These are phyloP conservation scores for Sanghuangporus baumii DNA, from an alignment of 1,284 basidiomycete species.

Conservation along the genomic window DNA sequence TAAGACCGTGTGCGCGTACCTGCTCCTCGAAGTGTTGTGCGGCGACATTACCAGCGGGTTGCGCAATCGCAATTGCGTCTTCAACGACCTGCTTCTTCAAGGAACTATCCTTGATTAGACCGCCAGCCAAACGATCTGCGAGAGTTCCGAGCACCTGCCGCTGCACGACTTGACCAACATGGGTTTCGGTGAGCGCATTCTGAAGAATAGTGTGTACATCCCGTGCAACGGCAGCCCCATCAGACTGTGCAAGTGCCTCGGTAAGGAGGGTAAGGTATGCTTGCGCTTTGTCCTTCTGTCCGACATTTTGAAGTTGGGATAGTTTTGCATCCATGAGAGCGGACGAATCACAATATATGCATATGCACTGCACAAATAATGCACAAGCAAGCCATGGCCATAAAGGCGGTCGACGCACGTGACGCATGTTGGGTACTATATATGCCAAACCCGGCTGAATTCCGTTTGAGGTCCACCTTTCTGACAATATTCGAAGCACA, in stretches of 20 bases:
- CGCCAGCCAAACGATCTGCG: conserved; percentile 57
- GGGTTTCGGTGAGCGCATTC: conserved; percentile 73
- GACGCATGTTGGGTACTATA: too few species aligned
- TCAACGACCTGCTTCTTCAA: conserved; percentile 66
- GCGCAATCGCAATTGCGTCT: conserved; percentile 65
- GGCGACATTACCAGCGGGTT: conserved; percentile 52
- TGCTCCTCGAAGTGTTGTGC: conserved; percentile 83
- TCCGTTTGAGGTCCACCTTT: too few species aligned
- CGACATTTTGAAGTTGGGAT: conserved; percentile 52
- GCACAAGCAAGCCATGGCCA: not conserved
- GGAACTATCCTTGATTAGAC: conserved; percentile 48
- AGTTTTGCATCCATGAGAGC: conserved; percentile 58
- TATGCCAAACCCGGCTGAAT: too few species aligned
- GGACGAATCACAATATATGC: not conserved
- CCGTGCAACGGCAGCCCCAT: conserved; percentile 37
- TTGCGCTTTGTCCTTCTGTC: conserved; percentile 79
- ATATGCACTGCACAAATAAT: not conserved
- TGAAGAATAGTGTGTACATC: conserved; percentile 68
- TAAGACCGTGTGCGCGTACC: conserved; percentile 40
- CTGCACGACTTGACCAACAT: conserved; percentile 76
- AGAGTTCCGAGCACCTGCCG: conserved; percentile 82
- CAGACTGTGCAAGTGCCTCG: conserved; percentile 47
- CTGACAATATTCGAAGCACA: too few species aligned
- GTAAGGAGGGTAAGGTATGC: conserved; percentile 62
- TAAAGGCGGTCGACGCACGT: not conserved